Base-by-base conservation (phyloP, 345 rosid genomes). In the Turnera subulata region DNA sequence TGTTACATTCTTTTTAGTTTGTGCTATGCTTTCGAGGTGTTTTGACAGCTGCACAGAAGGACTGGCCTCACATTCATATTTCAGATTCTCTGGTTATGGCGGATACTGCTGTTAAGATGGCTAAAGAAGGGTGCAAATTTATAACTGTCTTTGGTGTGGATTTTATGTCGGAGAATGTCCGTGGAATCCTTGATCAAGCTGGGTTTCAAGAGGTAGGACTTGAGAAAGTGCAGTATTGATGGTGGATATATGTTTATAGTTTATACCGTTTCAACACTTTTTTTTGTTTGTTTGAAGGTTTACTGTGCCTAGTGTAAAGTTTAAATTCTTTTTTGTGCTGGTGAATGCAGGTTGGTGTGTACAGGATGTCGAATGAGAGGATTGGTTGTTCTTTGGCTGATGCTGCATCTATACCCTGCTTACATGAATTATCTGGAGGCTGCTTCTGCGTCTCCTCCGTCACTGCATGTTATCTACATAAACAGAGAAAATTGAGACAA, bases 21-120 rank as follows among this genome's bases (percentile, higher is more conserved):
- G n/a, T n/a, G n/a, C n/a, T n/a, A n/a, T n/a, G n/a, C n/a, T n/a
- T n/a, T n/a, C 99, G 89, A 78, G 97, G 97, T 20, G 78, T 93
- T 59, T 80, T 93, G 66, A 90, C 97, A 48, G 88, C 96, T 62
- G 97, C 99, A 23, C 85, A 81, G 72, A 82, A 85, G 78, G 70
- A 79, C 49, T 89, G 99, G 97, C 95, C 99, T 44, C 96, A 89
- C 61, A 90, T 93, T 42, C 70, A 80, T 70, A 85, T 93, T 66
- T 89, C 97, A 11, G 97, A 93, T 78, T 93, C 99, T 6, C 79
- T 93, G 73, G 85, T 89, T 64, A 93, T 89, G 99, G 99, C 99
- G 16, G 99, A 93, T 73, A 64, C 84, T 23, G 99, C 97, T 20
- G 99, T 93, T 35, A 77, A 83, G 54, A 93, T 93, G 95, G 97